Conservation (phyloP, 805 yeast genomes). For the Barnettozyma californica region DNA sequence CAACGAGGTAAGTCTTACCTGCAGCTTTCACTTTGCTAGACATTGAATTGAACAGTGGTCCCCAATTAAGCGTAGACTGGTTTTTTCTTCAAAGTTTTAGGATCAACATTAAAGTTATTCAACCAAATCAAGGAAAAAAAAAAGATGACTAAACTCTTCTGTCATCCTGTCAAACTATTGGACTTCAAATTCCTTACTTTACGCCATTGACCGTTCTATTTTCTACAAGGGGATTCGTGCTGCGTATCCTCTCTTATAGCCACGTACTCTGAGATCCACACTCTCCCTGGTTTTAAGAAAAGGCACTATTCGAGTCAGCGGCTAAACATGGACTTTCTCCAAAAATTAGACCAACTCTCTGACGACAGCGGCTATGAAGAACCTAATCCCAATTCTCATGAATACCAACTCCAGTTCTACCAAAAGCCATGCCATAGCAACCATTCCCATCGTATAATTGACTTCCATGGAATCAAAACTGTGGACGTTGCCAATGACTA, state of each 20-base stretch:
- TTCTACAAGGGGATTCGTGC: too few species aligned
- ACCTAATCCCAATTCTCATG: neutral
- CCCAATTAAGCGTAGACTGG: too few species aligned
- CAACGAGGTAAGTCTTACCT: too few species aligned
- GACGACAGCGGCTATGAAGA: constrained; percentile 7
- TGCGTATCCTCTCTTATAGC: neutral
- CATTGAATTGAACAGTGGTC: too few species aligned
- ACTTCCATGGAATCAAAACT: constrained; percentile 8
- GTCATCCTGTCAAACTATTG: too few species aligned
- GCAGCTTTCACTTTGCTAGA: too few species aligned
- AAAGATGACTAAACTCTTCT: too few species aligned
- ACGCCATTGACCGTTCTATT: neutral
- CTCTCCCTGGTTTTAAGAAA: neutral
- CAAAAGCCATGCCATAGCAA: too few species aligned
- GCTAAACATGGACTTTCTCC: constrained; percentile 11
- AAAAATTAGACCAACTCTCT: constrained; percentile 10
- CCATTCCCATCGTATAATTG: neutral
- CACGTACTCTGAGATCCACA: neutral
- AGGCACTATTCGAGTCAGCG: neutral
- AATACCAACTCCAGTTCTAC: neutral
- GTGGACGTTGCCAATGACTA: constrained; percentile 3
- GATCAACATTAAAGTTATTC: too few species aligned
- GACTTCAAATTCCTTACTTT: too few species aligned
- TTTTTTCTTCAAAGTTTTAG: too few species aligned
- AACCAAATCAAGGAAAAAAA: too few species aligned